Conservation (phyloP, 768 basidiomycete species). For the Butyriboletus loyo region DNA sequence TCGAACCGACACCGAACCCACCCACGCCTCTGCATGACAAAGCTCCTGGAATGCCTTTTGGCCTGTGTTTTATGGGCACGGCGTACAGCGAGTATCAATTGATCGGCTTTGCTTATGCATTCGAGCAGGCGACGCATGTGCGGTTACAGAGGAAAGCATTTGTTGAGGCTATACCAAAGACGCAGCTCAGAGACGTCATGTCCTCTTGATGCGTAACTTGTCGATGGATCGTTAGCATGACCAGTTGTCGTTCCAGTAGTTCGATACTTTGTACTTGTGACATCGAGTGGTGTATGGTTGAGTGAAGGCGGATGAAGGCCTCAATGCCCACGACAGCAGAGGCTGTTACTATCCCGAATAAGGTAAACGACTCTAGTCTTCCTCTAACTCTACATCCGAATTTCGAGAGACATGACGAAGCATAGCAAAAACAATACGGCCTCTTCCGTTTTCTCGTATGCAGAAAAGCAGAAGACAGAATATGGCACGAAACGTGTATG, state of each 20-base stretch:
- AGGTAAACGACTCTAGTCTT: background rate
- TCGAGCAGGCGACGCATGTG: conserved; percentile 55
- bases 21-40: conserved; percentile 35
- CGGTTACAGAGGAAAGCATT: conserved; percentile 47
- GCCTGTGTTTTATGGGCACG: conserved; percentile 43
- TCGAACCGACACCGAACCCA: conserved; percentile 25
- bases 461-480: conserved; percentile 75
- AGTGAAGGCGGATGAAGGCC: background rate
- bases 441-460: conserved; percentile 86
- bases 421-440: conserved; percentile 91
- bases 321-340: too few relatives aligned
- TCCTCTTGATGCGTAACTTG: background rate
- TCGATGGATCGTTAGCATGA: background rate
- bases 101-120: conserved; percentile 44
- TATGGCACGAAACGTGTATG: conserved; percentile 79
- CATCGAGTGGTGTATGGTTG: background rate
- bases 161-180: conserved; percentile 52
- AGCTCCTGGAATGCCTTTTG: conserved; percentile 41
- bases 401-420: conserved; percentile 60
- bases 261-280: background rate
- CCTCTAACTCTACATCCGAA: background rate
- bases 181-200: conserved; percentile 40
- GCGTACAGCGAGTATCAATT: conserved; percentile 44
- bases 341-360: background rate
- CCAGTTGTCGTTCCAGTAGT: background rate